Evolutionary conservation across 2,329 filamentous ascomycete genomes (phyloP).

Genomic region (Fusarium avenaceum): DNA sequence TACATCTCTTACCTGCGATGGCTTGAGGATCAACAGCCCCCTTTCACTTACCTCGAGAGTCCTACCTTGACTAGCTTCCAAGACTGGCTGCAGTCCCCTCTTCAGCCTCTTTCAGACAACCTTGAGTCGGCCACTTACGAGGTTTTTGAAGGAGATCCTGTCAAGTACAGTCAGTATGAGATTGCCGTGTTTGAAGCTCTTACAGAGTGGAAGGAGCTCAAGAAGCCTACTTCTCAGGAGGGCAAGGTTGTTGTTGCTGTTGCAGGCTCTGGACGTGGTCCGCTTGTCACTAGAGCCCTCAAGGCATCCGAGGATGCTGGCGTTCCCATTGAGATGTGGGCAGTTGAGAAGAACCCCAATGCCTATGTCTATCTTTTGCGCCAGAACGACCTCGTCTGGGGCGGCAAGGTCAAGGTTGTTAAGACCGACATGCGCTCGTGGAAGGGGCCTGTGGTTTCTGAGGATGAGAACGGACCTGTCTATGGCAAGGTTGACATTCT

Average conservation of each 20-base stretch:
- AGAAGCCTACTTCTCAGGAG: conserved; percentile 78
- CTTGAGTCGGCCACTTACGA: conserved; percentile 98
- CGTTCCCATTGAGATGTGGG: conserved; percentile 87
- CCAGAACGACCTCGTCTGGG: conserved; percentile 88
- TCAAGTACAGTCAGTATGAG: conserved; percentile 98
- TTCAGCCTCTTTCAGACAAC: conserved; percentile 96
- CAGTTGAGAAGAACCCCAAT: conserved; percentile 98
- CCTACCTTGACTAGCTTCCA: conserved; percentile 74
- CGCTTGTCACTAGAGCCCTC: conserved; percentile 88
- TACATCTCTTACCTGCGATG: conserved; percentile 86
- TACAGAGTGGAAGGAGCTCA: conserved; percentile 79
- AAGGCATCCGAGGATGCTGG: conserved; percentile 82
- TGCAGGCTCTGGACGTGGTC: conserved; percentile 91
- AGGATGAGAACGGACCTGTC: conserved; percentile 60
- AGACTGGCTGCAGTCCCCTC: conserved; percentile 93
- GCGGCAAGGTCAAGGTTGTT: conserved; percentile 83
- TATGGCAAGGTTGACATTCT: conserved; percentile 87
- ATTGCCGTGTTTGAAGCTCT: conserved; percentile 84
- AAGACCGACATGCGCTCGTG: conserved; percentile 98
- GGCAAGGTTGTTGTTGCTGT: conserved; percentile 88
- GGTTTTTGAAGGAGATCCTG: conserved; percentile 97
- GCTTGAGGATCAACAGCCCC: conserved; percentile 84
- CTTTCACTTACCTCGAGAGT: conserved; percentile 65
- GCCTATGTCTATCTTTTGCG: conserved; percentile 92
- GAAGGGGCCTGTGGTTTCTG: conserved; percentile 78